A percentile compares a stretch with the other conserved stretches of the same genome.
Conservation (phyloP, 164 flowering plant genomes). For the Pachysandra terminalis region DNA sequence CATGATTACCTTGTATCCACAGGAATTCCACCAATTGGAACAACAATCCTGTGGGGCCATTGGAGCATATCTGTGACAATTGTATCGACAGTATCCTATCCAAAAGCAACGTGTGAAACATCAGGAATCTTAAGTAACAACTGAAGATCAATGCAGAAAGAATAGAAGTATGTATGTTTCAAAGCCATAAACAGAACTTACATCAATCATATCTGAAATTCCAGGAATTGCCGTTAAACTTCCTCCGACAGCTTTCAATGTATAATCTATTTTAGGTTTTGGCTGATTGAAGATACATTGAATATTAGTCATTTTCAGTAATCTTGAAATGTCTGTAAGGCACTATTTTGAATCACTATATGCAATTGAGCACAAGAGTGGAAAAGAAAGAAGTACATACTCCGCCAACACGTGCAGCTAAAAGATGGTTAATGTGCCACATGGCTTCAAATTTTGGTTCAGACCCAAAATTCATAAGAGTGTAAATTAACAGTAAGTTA, state of each 20-base stretch:
- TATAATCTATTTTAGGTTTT: constrained; percentile 88
- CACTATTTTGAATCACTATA: too few relatives aligned
- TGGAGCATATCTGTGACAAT: constrained; percentile 92
- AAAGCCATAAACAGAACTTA: constrained; percentile 31
- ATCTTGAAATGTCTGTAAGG: too few relatives aligned
- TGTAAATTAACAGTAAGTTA: too few relatives aligned
- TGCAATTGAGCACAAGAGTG: too few relatives aligned
- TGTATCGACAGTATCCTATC: constrained; percentile 84
- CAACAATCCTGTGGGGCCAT: constrained; percentile 99
- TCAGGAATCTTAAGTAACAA: not conserved
- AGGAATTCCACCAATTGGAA: constrained; percentile 90
- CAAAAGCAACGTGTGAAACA: not conserved
- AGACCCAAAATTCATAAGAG: too few relatives aligned
- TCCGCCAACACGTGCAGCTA: too few relatives aligned
- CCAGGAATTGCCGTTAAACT: constrained; percentile 98
- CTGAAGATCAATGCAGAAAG: not conserved
- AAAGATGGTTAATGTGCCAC: too few relatives aligned
- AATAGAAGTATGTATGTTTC: not conserved
- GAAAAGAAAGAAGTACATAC: too few relatives aligned
- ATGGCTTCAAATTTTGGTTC: too few relatives aligned
- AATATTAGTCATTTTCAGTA: constrained; percentile 10
- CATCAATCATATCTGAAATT: constrained; percentile 96
- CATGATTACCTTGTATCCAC: constrained; percentile 70
- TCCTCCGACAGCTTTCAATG: constrained; percentile 97
- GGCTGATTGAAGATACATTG: constrained; percentile 46